A percentile compares a stretch with the other conserved stretches of the same genome.
Conservation (phyloP, 2,329 filamentous ascomycete genomes). For the Xylariaceae sp. region DNA sequence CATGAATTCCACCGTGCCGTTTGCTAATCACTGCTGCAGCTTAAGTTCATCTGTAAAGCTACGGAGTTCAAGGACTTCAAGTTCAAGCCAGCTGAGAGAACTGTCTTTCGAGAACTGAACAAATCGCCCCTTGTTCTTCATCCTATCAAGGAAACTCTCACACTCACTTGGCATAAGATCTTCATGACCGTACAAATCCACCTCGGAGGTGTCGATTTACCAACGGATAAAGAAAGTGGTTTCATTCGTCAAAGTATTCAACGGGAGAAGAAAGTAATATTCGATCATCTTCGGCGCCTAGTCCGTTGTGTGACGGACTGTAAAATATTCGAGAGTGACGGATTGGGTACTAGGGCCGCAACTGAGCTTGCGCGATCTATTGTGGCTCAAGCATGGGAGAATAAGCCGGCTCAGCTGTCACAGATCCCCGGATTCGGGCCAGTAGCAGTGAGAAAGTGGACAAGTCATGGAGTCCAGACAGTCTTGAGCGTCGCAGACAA, state of each 20-base stretch:
- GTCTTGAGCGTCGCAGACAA: conserved; percentile 64
- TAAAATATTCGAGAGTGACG: conserved; percentile 56
- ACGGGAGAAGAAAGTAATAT: conserved; percentile 58
- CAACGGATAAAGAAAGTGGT: conserved; percentile 51
- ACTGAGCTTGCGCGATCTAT: conserved; percentile 76
- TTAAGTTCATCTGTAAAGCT: conserved; percentile 61
- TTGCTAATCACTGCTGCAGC: conserved; percentile 38
- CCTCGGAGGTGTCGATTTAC: conserved; percentile 61
- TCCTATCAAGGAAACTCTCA: conserved; percentile 63
- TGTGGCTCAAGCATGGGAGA: conserved; percentile 73
- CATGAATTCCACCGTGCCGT: neutral
- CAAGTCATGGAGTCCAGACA: conserved; percentile 62
- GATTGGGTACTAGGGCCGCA: conserved; percentile 59
- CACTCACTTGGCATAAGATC: conserved; percentile 65
- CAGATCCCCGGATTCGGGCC: conserved; percentile 76
- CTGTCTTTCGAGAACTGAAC: conserved; percentile 67
- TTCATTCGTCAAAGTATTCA: conserved; percentile 52
- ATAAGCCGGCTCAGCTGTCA: conserved; percentile 71
- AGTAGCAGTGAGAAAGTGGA: conserved; percentile 69
- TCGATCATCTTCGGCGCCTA: conserved; percentile 63
- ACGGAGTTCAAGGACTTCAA: conserved; percentile 68
- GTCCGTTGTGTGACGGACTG: conserved; percentile 74
- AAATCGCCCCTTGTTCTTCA: conserved; percentile 63
- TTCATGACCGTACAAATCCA: conserved; percentile 72
- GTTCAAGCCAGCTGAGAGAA: conserved; percentile 64